phyloP scores from a whole-genome alignment of 1,139 yeast genomes.

The Pneumocystis murina region DNA sequence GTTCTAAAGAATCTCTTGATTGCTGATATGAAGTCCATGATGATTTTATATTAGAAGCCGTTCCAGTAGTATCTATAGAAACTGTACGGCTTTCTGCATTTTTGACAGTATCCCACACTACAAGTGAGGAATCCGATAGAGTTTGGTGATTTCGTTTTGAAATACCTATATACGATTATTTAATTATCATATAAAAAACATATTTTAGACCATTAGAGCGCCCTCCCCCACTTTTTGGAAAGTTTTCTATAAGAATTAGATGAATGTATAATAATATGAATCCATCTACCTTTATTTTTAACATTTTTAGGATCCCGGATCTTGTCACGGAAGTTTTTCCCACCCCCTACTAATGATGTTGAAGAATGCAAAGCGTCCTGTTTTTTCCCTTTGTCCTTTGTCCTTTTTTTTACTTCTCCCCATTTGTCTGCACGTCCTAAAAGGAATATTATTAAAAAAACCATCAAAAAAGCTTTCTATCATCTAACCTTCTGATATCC shows the following conservation, averaged over 20 bases:
- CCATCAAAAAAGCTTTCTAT: background rate
- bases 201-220: background rate
- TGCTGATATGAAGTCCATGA: background rate
- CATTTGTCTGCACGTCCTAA: background rate
- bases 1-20: background rate
- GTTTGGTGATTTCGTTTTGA: background rate
- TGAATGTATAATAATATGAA: background rate
- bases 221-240: background rate
- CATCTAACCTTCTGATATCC: constrained; percentile 58
- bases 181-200: background rate
- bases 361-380: background rate
- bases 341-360: background rate
- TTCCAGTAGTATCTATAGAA: background rate
- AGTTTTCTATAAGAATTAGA: background rate
- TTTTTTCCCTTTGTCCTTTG: background rate
- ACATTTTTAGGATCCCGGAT: background rate
- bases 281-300: background rate
- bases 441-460: background rate
- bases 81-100: background rate
- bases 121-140: background rate
- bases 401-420: background rate
- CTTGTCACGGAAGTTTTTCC: background rate
- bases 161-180: background rate
- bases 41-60: background rate
- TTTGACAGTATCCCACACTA: background rate